These are phyloP conservation scores for Clonostachys rosea DNA, from an alignment of 2,329 filamentous ascomycete genomes.

Conservation along the genomic window DNA sequence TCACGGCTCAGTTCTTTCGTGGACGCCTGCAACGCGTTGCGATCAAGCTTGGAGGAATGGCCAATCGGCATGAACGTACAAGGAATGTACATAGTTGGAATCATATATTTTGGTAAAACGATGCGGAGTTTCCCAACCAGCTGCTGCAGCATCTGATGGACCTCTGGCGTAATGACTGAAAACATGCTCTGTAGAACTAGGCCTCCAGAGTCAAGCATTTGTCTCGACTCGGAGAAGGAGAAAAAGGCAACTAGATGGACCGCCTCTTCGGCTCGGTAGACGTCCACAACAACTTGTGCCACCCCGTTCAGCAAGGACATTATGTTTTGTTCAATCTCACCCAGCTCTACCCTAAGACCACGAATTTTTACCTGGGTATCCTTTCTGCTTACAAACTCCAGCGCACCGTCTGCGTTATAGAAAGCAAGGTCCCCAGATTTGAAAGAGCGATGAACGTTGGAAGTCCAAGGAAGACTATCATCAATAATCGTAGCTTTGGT, in stretches of 20 bases:
- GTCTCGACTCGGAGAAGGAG: neutral
- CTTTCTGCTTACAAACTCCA: conserved; percentile 12
- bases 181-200: conserved; percentile 1
- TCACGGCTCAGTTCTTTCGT: neutral
- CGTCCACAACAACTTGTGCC: conserved; percentile 3
- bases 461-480: too few relatives aligned
- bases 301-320: neutral
- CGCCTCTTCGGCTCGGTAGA: conserved; percentile 1
- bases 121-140: conserved; percentile 4
- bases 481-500: conserved; percentile 8
- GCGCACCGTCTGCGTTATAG: conserved; percentile 2
- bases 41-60: conserved; percentile 8
- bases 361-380: conserved; percentile 37
- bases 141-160: conserved; percentile 7
- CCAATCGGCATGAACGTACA: conserved; percentile 10
- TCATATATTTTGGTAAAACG: conserved; percentile 10
- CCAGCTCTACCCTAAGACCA: conserved; percentile 44
- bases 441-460: conserved; percentile 2
- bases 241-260: neutral
- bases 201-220: neutral
- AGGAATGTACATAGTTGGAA: conserved; percentile 9
- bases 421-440: conserved; percentile 5
- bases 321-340: conserved; percentile 5
- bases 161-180: conserved; percentile 1
- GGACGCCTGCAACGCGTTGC: conserved; percentile 1